Evolutionary conservation across 1,284 basidiomycete genomes (phyloP).

Genomic region (Rhodofomes roseus): DNA sequence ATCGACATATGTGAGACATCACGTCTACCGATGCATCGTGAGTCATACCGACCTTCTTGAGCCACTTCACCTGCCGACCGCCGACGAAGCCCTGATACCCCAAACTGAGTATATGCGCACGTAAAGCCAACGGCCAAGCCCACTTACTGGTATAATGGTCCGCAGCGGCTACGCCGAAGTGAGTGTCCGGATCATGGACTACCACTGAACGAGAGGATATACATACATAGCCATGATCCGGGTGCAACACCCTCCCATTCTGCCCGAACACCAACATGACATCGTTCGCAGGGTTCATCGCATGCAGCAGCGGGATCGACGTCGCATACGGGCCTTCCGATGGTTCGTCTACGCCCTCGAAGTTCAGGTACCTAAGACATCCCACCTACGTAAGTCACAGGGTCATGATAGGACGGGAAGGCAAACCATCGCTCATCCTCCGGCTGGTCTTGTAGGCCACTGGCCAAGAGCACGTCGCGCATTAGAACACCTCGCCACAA

Average conservation of each 20-base stretch:
- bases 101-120: not conserved
- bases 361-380: slow-evolving; percentile 12
- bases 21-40: not conserved
- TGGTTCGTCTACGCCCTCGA: slow-evolving; percentile 19
- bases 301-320: slow-evolving; percentile 20
- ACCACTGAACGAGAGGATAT: not conserved
- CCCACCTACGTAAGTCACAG: not conserved
- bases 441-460: slow-evolving; percentile 15
- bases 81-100: slow-evolving; percentile 19
- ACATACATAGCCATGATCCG: slow-evolving; percentile 23
- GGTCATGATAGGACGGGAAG: not conserved
- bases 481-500: slow-evolving; percentile 21
- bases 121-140: too few species aligned
- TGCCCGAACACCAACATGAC: slow-evolving; percentile 22
- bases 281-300: slow-evolving; percentile 21
- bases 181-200: not conserved
- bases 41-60: slow-evolving; percentile 16
- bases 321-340: slow-evolving; percentile 21
- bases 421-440: slow-evolving; percentile 18
- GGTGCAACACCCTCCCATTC: slow-evolving; percentile 23
- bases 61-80: slow-evolving; percentile 24
- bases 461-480: slow-evolving; percentile 18
- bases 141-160: slow-evolving; percentile 19
- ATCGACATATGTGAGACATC: not conserved
- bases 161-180: slow-evolving; percentile 14